Conservation (phyloP, 1,284 basidiomycete species). For the Lignosus rhinocerotis region DNA sequence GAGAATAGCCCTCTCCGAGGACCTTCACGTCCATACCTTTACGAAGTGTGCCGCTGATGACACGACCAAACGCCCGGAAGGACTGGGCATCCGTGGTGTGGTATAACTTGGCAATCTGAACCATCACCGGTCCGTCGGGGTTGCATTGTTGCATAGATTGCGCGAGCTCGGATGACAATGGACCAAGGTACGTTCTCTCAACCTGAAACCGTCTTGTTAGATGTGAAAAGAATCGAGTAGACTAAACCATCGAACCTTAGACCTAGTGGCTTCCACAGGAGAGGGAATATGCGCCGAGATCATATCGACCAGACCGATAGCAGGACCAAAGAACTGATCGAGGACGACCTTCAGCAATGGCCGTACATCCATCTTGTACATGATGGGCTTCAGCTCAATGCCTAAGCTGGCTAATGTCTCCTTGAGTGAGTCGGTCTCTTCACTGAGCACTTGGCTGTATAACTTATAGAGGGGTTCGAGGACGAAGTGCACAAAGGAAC, state of each 20-base stretch:
- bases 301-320: conserved; percentile 90
- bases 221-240: neutral
- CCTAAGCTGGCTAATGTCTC: conserved; percentile 79
- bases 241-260: conserved; percentile 55
- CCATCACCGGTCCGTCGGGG: conserved; percentile 85
- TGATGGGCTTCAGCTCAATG: conserved; percentile 89
- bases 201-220: conserved; percentile 44
- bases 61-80: conserved; percentile 94
- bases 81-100: conserved; percentile 94
- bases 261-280: conserved; percentile 67
- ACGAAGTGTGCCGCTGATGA: conserved; percentile 88
- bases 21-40: conserved; percentile 90
- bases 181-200: conserved; percentile 83
- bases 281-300: conserved; percentile 89
- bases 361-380: conserved; percentile 98
- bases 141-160: conserved; percentile 83
- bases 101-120: conserved; percentile 93
- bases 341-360: conserved; percentile 93
- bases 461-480: conserved; percentile 97
- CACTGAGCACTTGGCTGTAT: conserved; percentile 92
- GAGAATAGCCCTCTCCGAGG: conserved; percentile 95
- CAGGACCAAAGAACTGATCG: conserved; percentile 93
- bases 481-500: conserved; percentile 96
- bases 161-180: conserved; percentile 79
- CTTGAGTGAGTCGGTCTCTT: conserved; percentile 84